phyloP scores from a whole-genome alignment of 176 grass and related monocot species.

The Guadua angustifolia region DNA sequence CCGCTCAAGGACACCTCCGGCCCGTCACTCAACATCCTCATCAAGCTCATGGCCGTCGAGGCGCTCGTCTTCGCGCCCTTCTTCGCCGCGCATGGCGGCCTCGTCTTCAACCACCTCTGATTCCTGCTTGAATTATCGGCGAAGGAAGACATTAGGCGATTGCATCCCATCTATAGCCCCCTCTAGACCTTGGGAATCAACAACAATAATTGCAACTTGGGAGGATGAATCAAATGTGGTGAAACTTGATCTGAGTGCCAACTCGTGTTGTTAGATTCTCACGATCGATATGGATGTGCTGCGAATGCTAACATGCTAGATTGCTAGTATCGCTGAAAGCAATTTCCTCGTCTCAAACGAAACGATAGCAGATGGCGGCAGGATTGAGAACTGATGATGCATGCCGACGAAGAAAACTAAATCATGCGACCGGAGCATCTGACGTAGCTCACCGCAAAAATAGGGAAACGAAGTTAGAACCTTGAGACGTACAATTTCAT shows the following conservation, averaged over 20 bases:
- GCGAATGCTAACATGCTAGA: too few species aligned
- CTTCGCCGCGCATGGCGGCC: constrained; percentile 76
- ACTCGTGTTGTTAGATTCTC: not conserved
- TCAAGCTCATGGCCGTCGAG: constrained; percentile 95
- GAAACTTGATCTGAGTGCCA: not conserved
- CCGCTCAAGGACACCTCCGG: constrained; percentile 94
- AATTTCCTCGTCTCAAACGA: too few species aligned
- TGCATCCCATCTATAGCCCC: not conserved
- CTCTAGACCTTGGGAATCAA: not conserved
- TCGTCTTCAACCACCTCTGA: constrained; percentile 67
- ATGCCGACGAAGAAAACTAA: not conserved
- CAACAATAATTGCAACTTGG: constrained; percentile 3
- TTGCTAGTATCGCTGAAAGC: too few species aligned
- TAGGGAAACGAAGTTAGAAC: not conserved
- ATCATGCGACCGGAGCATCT: not conserved
- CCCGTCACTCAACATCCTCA: constrained; percentile 85
- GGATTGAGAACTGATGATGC: too few species aligned
- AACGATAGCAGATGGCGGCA: too few species aligned
- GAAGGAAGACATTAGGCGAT: not conserved
- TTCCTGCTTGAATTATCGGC: not conserved
- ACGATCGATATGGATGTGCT: not conserved
- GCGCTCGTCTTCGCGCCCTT: constrained; percentile 89
- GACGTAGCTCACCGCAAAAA: not conserved
- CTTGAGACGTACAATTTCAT: not conserved
- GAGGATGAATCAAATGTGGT: not conserved